A percentile compares a stretch with the other conserved stretches of the same genome.
phyloP scores from a whole-genome alignment of 352 stramenopile species.

The Phytopythium mirpurense region DNA sequence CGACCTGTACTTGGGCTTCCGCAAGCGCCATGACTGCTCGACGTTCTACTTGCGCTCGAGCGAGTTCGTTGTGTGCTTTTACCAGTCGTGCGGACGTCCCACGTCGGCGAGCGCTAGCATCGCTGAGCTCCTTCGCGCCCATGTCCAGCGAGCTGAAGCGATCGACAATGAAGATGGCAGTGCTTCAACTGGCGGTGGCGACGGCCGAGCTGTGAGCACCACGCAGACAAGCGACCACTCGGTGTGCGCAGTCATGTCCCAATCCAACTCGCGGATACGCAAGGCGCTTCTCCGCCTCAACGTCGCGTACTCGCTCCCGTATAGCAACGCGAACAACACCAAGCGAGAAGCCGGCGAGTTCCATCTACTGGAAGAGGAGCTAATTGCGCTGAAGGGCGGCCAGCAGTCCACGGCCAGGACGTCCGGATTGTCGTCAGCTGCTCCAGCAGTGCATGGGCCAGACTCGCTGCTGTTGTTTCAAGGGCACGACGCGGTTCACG shows the following conservation, averaged over 20 bases:
- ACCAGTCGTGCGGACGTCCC: slow-evolving; percentile 15
- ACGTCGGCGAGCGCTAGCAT: slow-evolving; percentile 11
- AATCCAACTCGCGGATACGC: slow-evolving; percentile 55
- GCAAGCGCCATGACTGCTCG: slow-evolving; percentile 2
- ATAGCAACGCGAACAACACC: slow-evolving; percentile 33
- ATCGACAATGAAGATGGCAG: slow-evolving; percentile 3
- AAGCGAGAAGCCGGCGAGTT: slow-evolving; percentile 42
- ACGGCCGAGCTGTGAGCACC: not conserved
- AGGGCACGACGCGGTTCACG: slow-evolving; percentile 57
- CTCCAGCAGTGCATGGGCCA: slow-evolving; percentile 31
- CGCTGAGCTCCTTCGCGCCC: slow-evolving; percentile 14
- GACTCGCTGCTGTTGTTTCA: slow-evolving; percentile 65
- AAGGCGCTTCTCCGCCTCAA: slow-evolving; percentile 65
- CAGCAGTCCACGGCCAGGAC: slow-evolving; percentile 13
- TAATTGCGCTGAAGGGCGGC: slow-evolving; percentile 15
- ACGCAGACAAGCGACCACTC: not conserved
- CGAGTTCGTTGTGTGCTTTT: slow-evolving; percentile 62
- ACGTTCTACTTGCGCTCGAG: slow-evolving; percentile 59
- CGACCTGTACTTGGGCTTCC: slow-evolving; percentile 64
- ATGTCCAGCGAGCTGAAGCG: slow-evolving; percentile 23
- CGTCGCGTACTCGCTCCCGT: slow-evolving; percentile 51
- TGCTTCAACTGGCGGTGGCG: not conserved
- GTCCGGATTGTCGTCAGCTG: slow-evolving; percentile 9
- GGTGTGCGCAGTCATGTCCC: slow-evolving; percentile 56
- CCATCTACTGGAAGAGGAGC: slow-evolving; percentile 41